Percentiles rank a stretch among this genome's conserved stretches.
phyloP scores from a whole-genome alignment of 441 rosid genomes.

The Kokia cookei region DNA sequence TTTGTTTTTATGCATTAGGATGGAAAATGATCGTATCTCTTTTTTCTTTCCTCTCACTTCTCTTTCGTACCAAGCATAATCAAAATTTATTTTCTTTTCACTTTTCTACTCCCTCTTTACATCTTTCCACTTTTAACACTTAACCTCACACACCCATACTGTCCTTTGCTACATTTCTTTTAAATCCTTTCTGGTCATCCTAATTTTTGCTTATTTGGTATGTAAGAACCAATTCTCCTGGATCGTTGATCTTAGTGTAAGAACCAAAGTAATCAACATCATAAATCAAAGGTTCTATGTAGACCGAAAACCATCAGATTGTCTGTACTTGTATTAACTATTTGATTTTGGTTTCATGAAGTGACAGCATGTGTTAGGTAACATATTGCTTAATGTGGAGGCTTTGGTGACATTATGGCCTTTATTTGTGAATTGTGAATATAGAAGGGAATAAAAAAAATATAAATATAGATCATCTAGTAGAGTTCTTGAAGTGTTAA shows the following conservation, averaged over 20 bases:
- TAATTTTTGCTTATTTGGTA: not conserved
- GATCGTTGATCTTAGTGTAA: too few relatives aligned
- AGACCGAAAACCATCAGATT: not conserved
- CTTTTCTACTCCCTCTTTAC: too few relatives aligned
- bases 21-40: too few relatives aligned
- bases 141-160: too few relatives aligned
- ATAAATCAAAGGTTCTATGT: not conserved
- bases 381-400: not conserved
- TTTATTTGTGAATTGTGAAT: not conserved
- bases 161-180: not conserved
- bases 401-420: not conserved
- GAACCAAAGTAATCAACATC: not conserved
- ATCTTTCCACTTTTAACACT: too few relatives aligned
- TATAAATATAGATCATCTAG: not conserved
- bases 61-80: too few relatives aligned
- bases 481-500: not conserved
- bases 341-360: not conserved
- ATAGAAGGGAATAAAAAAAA: not conserved
- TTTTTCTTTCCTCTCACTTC: too few relatives aligned
- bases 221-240: not conserved
- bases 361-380: not conserved
- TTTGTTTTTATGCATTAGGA: too few relatives aligned
- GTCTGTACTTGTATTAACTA: not conserved
- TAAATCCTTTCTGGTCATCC: not conserved
- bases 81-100: too few relatives aligned